Evolutionary conservation across 495 filamentous ascomycete genomes (phyloP).

Genomic region (Tuber aestivum): DNA sequence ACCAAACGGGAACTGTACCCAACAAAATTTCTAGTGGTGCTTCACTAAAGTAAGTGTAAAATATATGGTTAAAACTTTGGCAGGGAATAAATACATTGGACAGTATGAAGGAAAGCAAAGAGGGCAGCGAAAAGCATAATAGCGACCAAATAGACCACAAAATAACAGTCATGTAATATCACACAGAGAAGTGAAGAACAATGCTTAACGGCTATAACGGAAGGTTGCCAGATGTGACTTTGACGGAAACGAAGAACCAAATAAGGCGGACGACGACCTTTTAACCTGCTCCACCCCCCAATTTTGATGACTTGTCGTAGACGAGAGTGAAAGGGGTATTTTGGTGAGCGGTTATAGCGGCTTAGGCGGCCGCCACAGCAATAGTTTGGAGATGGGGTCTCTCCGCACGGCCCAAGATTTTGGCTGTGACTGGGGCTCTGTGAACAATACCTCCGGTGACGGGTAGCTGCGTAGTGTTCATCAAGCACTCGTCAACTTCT

Average conservation of each 20-base stretch:
- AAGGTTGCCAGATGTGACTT: neutral
- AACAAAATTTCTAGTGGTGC: neutral
- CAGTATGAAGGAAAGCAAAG: neutral
- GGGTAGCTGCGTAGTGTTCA: slow-evolving; percentile 71
- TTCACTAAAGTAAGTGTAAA: neutral
- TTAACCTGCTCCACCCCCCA: neutral
- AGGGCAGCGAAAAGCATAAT: neutral
- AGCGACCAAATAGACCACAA: neutral
- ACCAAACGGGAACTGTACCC: no score
- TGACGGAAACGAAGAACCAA: neutral
- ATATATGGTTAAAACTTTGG: neutral
- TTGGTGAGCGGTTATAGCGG: neutral
- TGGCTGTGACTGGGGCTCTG: slow-evolving; percentile 27
- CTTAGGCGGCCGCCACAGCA: slow-evolving; percentile 38
- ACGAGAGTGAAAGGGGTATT: neutral
- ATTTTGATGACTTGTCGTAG: neutral
- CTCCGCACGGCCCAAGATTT: slow-evolving; percentile 41
- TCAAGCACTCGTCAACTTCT: slow-evolving; percentile 87
- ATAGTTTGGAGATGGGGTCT: slow-evolving; percentile 37
- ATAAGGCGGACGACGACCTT: neutral
- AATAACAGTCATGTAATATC: neutral
- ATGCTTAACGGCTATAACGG: neutral
- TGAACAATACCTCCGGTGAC: slow-evolving; percentile 92
- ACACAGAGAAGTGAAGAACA: neutral
- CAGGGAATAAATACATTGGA: slow-evolving; percentile 1